Evolutionary conservation across 2,329 filamentous ascomycete species (phyloP), one percentile per base, ranked within the genome.

Genomic region (Ophiocordyceps robertsii): DNA sequence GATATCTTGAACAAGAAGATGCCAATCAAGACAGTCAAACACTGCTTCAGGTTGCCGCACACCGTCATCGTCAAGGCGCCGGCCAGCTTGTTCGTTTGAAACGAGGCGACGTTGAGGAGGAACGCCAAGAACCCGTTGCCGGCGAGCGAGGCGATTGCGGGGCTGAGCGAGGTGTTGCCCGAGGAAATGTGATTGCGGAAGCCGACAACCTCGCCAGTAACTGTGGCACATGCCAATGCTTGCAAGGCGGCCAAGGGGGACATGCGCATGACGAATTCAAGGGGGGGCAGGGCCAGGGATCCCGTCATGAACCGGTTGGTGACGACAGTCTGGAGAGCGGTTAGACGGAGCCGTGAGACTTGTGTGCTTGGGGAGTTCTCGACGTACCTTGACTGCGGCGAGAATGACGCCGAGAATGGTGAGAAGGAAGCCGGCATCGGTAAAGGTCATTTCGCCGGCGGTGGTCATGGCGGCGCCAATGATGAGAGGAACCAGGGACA

Each of bases 281-380:
- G 64, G 2, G 75, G 69, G 1, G 72, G 69, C 4, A 80, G 67
- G 17, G 69, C 66, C 27, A 80, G 65, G 4, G 68, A 66, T 29
- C 75, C 75, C 9, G 76, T 80, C 72, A 80, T 77, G 51, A 80
- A 69, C 52, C 73, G 70, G 59, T 80, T 80, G 31, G 76, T 78
- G 29, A 73, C 73, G 30, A 81, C 72, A 2, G 75, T 80, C 66
- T 69, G 42, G 9, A 17, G 19, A 13, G 12, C 16, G 5, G 37
- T 14, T 44, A 60, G 41, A 56, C 6, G 38, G 17, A 7, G 9
- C 38, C 16, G 27, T 29, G 13, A 6, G 13, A 14, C 7, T 6
- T 12, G 39, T 14, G 8, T 9, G 7, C n/a, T 31, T 16, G 3
- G 9, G 13, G 9, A 6, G 10, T 7, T 16, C n/a, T 14, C 13